phyloP scores from a whole-genome alignment of 192 early-diverging fungal species.

The Thoreauomyces humboldtii region DNA sequence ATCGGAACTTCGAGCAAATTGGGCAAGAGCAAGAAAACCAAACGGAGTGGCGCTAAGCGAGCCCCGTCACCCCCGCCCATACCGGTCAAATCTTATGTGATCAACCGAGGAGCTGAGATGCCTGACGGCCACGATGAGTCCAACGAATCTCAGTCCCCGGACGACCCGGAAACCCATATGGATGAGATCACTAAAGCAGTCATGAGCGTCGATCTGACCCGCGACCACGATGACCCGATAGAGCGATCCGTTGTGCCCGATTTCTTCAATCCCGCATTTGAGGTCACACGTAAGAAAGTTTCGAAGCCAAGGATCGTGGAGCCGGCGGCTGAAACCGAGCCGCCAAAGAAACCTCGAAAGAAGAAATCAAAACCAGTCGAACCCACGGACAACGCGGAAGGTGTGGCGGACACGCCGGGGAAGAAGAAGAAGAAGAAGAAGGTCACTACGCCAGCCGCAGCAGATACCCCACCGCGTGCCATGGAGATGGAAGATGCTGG shows the following conservation, averaged over 20 bases:
- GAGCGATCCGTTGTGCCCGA: no score
- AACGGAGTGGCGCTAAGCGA: neutral
- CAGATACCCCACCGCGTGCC: neutral
- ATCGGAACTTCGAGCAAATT: neutral
- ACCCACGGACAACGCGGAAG: no score
- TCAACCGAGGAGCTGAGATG: constrained; percentile 41
- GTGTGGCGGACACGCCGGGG: no score
- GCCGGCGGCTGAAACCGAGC: no score
- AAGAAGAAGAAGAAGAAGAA: constrained; percentile 25
- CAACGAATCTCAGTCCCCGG: neutral
- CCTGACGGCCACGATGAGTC: constrained; percentile 17
- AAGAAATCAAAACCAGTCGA: no score
- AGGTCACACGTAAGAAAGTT: no score
- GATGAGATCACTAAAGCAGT: constrained; percentile 39
- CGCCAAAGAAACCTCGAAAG: no score
- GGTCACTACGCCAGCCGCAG: neutral
- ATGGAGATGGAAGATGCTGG: no score
- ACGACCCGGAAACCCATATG: constrained; percentile 3
- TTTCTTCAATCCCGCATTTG: neutral
- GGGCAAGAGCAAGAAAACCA: constrained; percentile 17
- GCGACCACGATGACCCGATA: neutral
- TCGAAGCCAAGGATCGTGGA: no score
- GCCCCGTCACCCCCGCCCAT: constrained; percentile 10
- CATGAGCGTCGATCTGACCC: constrained; percentile 41
- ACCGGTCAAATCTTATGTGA: constrained; percentile 30